A percentile compares a stretch with the other conserved stretches of the same genome.
phyloP scores from a whole-genome alignment of 495 filamentous ascomycete genomes.

The Daldinia caldariorum region DNA sequence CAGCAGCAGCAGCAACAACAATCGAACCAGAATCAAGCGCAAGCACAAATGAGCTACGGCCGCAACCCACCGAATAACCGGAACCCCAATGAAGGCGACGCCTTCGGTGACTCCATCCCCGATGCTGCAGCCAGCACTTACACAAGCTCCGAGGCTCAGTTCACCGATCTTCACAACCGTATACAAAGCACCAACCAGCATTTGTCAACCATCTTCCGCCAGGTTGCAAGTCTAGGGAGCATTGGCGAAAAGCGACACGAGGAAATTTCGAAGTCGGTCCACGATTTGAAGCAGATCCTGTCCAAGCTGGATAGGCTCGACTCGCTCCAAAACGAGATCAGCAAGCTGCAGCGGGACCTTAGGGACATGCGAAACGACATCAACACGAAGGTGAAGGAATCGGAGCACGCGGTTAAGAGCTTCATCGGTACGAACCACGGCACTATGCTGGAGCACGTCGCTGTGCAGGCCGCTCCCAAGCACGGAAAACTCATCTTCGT shows the following conservation, averaged over 20 bases:
- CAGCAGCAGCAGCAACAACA: slow-evolving; percentile 44
- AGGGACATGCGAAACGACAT: slow-evolving; percentile 61
- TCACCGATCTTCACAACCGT: slow-evolving; percentile 82
- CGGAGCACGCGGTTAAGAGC: slow-evolving; percentile 76
- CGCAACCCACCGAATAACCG: slow-evolving; percentile 34
- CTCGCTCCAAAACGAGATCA: slow-evolving; percentile 61
- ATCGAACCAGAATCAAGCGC: slow-evolving; percentile 42
- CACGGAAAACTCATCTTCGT: slow-evolving; percentile 79
- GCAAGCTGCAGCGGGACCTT: slow-evolving; percentile 73
- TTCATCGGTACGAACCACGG: slow-evolving; percentile 77
- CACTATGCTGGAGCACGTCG: slow-evolving; percentile 67
- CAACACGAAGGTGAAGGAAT: slow-evolving; percentile 66
- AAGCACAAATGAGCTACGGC: slow-evolving; percentile 46
- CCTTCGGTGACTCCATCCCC: slow-evolving; percentile 56
- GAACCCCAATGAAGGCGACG: slow-evolving; percentile 45
- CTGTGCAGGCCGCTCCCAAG: slow-evolving; percentile 65
- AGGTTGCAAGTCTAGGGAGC: slow-evolving; percentile 61
- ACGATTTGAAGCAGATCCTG: slow-evolving; percentile 53
- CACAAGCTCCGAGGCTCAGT: slow-evolving; percentile 69
- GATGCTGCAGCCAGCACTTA: slow-evolving; percentile 60
- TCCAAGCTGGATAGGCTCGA: slow-evolving; percentile 54
- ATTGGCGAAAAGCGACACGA: slow-evolving; percentile 68
- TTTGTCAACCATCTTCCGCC: slow-evolving; percentile 72
- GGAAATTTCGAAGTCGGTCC: slow-evolving; percentile 57
- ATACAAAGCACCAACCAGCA: slow-evolving; percentile 80